Percentiles rank a stretch among this genome's conserved stretches.
phyloP scores from a whole-genome alignment of 2,329 filamentous ascomycete genomes.

The Fusarium vanettenii region DNA sequence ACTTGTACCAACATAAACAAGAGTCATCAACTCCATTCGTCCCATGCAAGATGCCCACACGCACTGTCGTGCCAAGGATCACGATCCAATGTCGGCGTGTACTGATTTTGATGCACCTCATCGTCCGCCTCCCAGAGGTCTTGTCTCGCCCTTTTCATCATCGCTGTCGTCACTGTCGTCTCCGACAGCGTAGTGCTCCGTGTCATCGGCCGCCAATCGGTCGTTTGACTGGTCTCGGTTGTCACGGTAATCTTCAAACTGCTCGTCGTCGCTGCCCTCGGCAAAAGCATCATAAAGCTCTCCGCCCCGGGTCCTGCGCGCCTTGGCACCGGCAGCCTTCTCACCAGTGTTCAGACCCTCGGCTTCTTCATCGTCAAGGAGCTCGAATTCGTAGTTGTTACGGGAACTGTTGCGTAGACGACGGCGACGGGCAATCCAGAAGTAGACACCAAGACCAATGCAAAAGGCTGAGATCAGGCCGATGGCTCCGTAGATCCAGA shows the following conservation, averaged over 20 bases:
- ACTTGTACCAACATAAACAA: constrained; percentile 26
- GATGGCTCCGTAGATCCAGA: constrained; percentile 92
- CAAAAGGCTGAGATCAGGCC: constrained; percentile 90
- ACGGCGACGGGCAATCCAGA: constrained; percentile 82
- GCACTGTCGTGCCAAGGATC: neutral
- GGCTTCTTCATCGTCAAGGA: constrained; percentile 84
- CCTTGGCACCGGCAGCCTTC: constrained; percentile 58
- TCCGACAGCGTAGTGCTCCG: constrained; percentile 63
- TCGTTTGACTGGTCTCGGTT: constrained; percentile 54
- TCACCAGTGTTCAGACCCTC: constrained; percentile 63
- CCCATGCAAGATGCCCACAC: constrained; percentile 34
- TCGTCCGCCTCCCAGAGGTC: constrained; percentile 37
- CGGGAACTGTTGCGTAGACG: constrained; percentile 79
- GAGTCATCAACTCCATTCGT: constrained; percentile 36
- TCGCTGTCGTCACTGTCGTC: constrained; percentile 58
- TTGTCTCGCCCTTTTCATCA: constrained; percentile 48
- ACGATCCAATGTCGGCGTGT: neutral
- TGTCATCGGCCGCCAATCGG: constrained; percentile 48
- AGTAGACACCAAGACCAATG: constrained; percentile 80
- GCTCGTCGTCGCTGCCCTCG: constrained; percentile 79
- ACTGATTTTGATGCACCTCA: constrained; percentile 12
- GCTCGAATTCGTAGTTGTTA: constrained; percentile 93
- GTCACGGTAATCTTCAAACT: constrained; percentile 57
- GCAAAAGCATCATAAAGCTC: constrained; percentile 99
- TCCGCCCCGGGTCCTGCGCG: constrained; percentile 74